Percentiles rank a stretch among this genome's conserved stretches.
Evolutionary conservation across 2,329 filamentous ascomycete genomes (phyloP).

Genomic region (Torrubiella hemipterigena): DNA sequence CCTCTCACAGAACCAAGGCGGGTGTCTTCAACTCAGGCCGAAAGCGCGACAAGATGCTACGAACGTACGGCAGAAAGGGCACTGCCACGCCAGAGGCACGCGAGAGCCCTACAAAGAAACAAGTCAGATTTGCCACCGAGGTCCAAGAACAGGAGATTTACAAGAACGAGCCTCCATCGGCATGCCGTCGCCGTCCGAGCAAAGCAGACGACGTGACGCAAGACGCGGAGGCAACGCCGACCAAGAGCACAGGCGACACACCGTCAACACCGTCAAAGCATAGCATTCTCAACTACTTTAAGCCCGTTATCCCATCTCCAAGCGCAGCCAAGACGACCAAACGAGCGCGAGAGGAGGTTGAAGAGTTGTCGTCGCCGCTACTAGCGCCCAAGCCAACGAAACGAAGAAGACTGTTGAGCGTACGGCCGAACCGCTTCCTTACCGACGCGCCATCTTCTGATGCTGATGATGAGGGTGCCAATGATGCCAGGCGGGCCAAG

Average conservation of each 20-base stretch:
- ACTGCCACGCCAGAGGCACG: constrained; percentile 12
- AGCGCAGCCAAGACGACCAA: constrained; percentile 1
- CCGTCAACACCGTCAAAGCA: constrained; percentile 11
- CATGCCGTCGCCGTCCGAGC: neutral
- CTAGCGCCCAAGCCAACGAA: too few species aligned
- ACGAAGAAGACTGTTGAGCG: too few species aligned
- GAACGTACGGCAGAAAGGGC: constrained; percentile 27
- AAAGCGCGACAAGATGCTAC: constrained; percentile 20
- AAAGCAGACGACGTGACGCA: neutral
- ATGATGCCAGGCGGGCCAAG: too few species aligned
- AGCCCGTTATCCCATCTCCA: constrained; percentile 14
- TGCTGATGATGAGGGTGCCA: too few species aligned
- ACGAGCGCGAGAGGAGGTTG: constrained; percentile 9
- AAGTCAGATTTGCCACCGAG: constrained; percentile 3
- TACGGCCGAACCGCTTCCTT: too few species aligned
- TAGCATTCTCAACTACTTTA: constrained; percentile 30
- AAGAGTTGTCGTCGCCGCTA: too few species aligned
- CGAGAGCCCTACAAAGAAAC: constrained; percentile 17
- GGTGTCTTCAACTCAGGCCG: constrained; percentile 12
- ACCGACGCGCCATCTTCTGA: too few species aligned
- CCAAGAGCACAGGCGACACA: neutral
- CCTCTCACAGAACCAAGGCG: constrained; percentile 17
- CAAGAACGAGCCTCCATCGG: neutral
- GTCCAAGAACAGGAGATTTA: neutral
- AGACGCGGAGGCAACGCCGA: too few species aligned